Base-by-base conservation (phyloP, 2,329 filamentous ascomycete species). In the Fusarium keratoplasticum region DNA sequence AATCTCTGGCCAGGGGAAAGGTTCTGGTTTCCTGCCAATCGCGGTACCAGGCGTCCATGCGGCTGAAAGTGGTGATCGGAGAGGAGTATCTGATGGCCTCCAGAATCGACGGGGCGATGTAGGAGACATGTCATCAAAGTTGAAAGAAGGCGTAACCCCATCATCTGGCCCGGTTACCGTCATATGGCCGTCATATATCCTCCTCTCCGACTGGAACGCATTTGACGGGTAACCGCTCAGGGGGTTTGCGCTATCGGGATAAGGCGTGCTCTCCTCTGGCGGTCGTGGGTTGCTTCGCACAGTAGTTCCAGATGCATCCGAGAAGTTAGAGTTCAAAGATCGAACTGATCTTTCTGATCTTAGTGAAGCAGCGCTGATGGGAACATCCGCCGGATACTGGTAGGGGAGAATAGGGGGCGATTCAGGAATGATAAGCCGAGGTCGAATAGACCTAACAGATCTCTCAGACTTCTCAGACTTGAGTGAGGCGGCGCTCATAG, bases 191-290 rank as follows among this genome's bases (percentile, higher is more conserved):
- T 68, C 75, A 35, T 76, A 77, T 2, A 79, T 77, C 0, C 63
- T 44, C 25, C 61, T 75, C 16, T 77, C 62, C 0, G 66, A 57
- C 3, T 58, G 38, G 22, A 58, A 73, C 8, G 31, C 54, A 11
- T 69, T 75, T 20, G 29, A 57, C 9, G 76, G 78, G 64, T 79
- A 78, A 0, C 75, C 74, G 33, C 77, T 78, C 16, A 76, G 33
- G 1, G 75, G 75, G 2, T 57, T 33, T 18, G 70, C 73, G 44
- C 73, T 79, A 36, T 75, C 59, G 4, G 72, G 77, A 65, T 80
- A 78, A 4, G 78, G 77, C 6, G 76, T 80, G 70, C 76, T 77
- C 18, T 79, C 77, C 50, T 78, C 74, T 33, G 76, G 77, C 2
- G 77, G 73, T 27, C 75, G 62, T 13, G 76, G 73, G 40, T 38